These are phyloP conservation scores for Phytomonas serpens DNA, from an alignment of 208 protist genomes.

Conservation along the genomic window DNA sequence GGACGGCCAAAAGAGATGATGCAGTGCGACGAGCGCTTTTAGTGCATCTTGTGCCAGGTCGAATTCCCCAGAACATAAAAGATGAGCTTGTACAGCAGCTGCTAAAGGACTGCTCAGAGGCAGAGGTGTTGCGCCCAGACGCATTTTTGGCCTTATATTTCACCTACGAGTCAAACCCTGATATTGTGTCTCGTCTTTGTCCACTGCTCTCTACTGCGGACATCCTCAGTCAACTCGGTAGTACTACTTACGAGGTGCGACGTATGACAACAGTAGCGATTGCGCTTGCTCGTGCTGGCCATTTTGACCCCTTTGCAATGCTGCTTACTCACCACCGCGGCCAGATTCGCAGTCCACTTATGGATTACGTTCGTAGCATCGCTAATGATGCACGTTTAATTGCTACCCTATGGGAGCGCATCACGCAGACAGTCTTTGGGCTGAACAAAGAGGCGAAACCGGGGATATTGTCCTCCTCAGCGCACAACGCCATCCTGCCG, in stretches of 20 bases:
- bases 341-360: conserved; percentile 32
- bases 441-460: conserved; percentile 29
- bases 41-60: conserved; percentile 33
- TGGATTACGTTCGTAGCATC: conserved; percentile 19
- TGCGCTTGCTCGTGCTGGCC: conserved; percentile 33
- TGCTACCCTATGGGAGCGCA: conserved; percentile 48
- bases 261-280: conserved; percentile 50
- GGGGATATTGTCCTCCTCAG: conserved; percentile 41
- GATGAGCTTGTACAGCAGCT: conserved; percentile 37
- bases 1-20: conserved; percentile 43
- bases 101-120: conserved; percentile 62
- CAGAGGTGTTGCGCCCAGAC: conserved; percentile 70
- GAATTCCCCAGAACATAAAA: conserved; percentile 23
- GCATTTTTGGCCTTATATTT: conserved; percentile 72
- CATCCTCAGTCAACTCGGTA: conserved; percentile 48
- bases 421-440: conserved; percentile 56
- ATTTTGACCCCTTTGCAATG: conserved; percentile 44
- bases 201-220: conserved; percentile 44
- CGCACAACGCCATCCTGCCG: conserved; percentile 22
- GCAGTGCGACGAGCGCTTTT: conserved; percentile 61
- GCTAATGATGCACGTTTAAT: conserved; percentile 22
- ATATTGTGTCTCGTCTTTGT: conserved; percentile 6
- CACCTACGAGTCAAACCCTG: neutral
- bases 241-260: conserved; percentile 28
- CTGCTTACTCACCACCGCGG: conserved; percentile 68